phyloP scores from a whole-genome alignment of 192 early-diverging fungal genomes.

The Coemansia sp. region DNA sequence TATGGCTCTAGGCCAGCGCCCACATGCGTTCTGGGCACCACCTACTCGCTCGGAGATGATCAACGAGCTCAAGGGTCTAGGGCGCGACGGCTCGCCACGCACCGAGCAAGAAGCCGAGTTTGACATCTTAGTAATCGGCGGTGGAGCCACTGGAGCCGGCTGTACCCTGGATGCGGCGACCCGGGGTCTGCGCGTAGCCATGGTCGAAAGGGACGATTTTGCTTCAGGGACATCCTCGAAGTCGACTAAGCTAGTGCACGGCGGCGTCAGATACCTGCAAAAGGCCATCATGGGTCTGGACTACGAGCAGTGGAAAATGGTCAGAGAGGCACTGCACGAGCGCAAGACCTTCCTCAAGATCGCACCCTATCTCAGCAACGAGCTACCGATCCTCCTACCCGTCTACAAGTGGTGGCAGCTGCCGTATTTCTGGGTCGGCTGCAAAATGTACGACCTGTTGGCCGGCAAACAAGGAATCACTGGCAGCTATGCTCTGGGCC shows the following conservation, averaged over 20 bases:
- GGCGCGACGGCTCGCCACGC: constrained; percentile 45
- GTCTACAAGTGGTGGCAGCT: constrained; percentile 97
- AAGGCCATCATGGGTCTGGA: constrained; percentile 95
- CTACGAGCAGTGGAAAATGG: constrained; percentile 96
- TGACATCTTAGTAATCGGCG: constrained; percentile 91
- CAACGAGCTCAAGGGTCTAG: constrained; percentile 61
- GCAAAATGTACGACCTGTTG: constrained; percentile 90
- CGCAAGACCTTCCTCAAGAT: constrained; percentile 91
- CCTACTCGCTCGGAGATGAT: constrained; percentile 76
- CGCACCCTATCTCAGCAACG: constrained; percentile 92
- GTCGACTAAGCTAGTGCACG: constrained; percentile 96
- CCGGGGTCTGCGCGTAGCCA: constrained; percentile 86
- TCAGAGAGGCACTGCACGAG: constrained; percentile 94
- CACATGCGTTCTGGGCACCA: constrained; percentile 74
- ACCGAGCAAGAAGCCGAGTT: constrained; percentile 58
- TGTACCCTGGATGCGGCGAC: constrained; percentile 93
- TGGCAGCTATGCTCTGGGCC: constrained; percentile 82
- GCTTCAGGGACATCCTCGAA: constrained; percentile 87
- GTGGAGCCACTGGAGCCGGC: constrained; percentile 93
- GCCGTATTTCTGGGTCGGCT: constrained; percentile 94
- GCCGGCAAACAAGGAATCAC: constrained; percentile 84
- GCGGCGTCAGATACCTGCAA: constrained; percentile 95
- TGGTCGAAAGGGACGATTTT: constrained; percentile 97
- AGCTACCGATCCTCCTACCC: constrained; percentile 94
- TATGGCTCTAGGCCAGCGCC: constrained; percentile 33